phyloP scores from a whole-genome alignment of 169 alveolate genomes.

The Cystoisospora suis region DNA sequence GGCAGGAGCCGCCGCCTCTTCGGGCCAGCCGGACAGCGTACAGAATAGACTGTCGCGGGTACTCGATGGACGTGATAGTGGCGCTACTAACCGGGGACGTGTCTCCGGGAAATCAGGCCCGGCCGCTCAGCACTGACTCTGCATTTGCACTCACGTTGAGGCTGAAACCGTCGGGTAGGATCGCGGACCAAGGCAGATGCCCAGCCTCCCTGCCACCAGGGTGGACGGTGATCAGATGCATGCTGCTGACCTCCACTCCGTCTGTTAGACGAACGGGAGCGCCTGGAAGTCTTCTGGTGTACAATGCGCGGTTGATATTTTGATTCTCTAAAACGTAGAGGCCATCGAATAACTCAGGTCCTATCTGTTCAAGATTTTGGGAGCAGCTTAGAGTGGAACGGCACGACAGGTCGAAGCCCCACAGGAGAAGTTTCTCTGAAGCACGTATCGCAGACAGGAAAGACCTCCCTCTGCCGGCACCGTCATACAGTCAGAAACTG shows the following conservation, averaged over 20 bases:
- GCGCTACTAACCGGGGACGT: too few species aligned
- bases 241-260: neutral
- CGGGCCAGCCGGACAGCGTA: too few species aligned
- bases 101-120: too few species aligned
- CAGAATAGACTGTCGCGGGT: too few species aligned
- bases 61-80: too few species aligned
- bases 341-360: slow-evolving; percentile 7
- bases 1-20: too few species aligned
- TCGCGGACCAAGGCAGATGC: neutral
- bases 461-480: too few species aligned
- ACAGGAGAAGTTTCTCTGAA: neutral
- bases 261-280: neutral
- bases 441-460: too few species aligned
- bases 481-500: too few species aligned
- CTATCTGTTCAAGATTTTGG: neutral
- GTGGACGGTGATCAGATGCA: too few species aligned
- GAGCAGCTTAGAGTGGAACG: neutral
- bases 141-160: neutral
- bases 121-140: too few species aligned
- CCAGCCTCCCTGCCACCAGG: neutral
- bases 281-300: neutral
- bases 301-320: neutral
- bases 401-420: slow-evolving; percentile 12
- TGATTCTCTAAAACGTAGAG: neutral
- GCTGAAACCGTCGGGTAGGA: neutral